Conservation (phyloP, 805 yeast species). For the Sugiyamaella mastotermitis region DNA sequence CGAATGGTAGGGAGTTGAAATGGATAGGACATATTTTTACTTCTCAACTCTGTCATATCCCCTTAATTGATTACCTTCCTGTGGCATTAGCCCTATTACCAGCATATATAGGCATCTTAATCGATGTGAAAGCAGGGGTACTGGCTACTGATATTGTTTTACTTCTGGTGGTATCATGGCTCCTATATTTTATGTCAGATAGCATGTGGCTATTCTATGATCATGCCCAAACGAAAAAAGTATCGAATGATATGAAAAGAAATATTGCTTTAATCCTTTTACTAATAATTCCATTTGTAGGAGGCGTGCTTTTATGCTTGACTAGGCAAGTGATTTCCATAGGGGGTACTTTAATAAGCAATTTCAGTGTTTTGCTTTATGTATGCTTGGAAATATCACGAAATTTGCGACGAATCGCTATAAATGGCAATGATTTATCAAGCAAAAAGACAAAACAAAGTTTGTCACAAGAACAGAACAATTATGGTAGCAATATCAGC, state of each 20-base stretch:
- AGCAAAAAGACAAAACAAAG: neutral
- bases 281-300: slow-evolving; percentile 18
- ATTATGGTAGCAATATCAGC: too few relatives aligned
- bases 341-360: slow-evolving; percentile 17
- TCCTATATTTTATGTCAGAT: slow-evolving; percentile 20
- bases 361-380: slow-evolving; percentile 20
- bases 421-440: neutral
- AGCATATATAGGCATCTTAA: slow-evolving; percentile 15
- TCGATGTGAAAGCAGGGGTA: slow-evolving; percentile 17
- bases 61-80: slow-evolving; percentile 13
- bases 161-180: slow-evolving; percentile 20
- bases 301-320: slow-evolving; percentile 16
- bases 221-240: neutral
- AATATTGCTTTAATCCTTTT: slow-evolving; percentile 11
- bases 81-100: slow-evolving; percentile 20
- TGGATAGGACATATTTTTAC: too few relatives aligned
- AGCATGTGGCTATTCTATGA: slow-evolving; percentile 20
- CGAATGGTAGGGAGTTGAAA: too few relatives aligned
- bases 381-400: slow-evolving; percentile 18
- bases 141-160: slow-evolving; percentile 19
- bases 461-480: too few relatives aligned
- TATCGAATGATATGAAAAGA: neutral
- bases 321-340: slow-evolving; percentile 15
- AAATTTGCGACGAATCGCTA: slow-evolving; percentile 13
- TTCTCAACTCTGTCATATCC: too few relatives aligned